Evolutionary conservation across 2,329 filamentous ascomycete species (phyloP), one percentile per base, ranked within the genome.

Genomic region (Teratosphaeria nubilosa): DNA sequence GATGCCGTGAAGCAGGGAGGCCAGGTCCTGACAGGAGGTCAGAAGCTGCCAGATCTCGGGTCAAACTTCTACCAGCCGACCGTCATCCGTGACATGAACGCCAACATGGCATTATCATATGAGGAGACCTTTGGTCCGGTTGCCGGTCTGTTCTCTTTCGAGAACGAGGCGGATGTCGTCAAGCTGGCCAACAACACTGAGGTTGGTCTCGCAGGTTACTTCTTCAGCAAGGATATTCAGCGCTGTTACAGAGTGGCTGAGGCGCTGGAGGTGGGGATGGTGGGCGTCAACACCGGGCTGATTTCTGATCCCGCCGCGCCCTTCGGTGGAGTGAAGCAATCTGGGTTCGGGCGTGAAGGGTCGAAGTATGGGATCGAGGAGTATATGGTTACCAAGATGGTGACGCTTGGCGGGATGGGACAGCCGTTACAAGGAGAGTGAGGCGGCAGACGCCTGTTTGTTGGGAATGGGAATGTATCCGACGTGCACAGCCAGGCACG

Each of bases 91-190:
- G 88, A 88, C 62, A 92, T 96, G 86, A 95, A 80, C 11, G 78
- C 81, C 59, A 85, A 91, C 50, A 97, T 97, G 94, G 80, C 83
- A 60, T 81, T 97, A 65, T 86, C 89, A 4, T 78, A 78, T 1
- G 92, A 97, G 74, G 94, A 99, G 78, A 99, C 92, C 0, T 99
- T 99, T 71, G 94, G 94, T 0, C 94, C 94, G 2, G 88, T 97
- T 0, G 92, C 91, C 0, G 92, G 88, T 0, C 75, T 97, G 14
- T 96, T 96, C 78, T 82, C 85, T 54, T 99, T 97, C 70, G 82
- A 89, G 53, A 90, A 86, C 0, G 94, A 97, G 75, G 86, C 87
- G 56, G 91, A 97, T 68, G 94, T 96, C 5, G 84, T 97, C 31
- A 79, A 82, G 62, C 76, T 92, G 64, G 92, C 94, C 3, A 99